Percentiles rank a stretch among this genome's conserved stretches.
phyloP scores from a whole-genome alignment of 495 filamentous ascomycete genomes.

The Tuber melanosporum region DNA sequence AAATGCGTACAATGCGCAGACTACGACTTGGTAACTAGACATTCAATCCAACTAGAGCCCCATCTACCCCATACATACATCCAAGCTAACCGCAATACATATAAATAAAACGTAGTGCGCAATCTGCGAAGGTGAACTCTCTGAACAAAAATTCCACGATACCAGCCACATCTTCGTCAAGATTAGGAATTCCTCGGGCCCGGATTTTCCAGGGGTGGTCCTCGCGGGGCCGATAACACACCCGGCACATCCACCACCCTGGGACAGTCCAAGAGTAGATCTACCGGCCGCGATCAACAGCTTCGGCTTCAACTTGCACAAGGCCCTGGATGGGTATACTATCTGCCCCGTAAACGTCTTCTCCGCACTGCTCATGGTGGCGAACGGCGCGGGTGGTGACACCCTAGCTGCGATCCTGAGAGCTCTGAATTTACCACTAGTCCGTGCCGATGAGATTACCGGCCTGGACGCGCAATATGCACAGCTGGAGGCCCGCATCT shows the following conservation, averaged over 20 bases:
- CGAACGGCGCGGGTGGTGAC: background rate
- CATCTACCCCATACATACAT: background rate
- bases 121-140: background rate
- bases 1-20: background rate
- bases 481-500: background rate
- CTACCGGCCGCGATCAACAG: background rate
- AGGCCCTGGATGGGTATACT: background rate
- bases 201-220: background rate
- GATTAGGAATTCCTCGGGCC: background rate
- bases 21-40: slow-evolving; percentile 5
- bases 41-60: background rate
- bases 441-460: background rate
- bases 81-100: background rate
- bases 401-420: background rate
- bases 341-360: slow-evolving; percentile 4
- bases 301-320: slow-evolving; percentile 6
- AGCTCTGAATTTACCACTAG: background rate
- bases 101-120: background rate
- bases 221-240: background rate
- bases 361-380: slow-evolving; percentile 2
- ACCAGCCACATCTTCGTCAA: slow-evolving; percentile 5
- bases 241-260: background rate
- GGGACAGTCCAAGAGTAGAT: background rate
- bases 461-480: background rate
- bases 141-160: slow-evolving; percentile 5